Evolutionary conservation across 306 rosid species (phyloP), one percentile per base, ranked within the genome.

Genomic region (Malus sylvestris): DNA sequence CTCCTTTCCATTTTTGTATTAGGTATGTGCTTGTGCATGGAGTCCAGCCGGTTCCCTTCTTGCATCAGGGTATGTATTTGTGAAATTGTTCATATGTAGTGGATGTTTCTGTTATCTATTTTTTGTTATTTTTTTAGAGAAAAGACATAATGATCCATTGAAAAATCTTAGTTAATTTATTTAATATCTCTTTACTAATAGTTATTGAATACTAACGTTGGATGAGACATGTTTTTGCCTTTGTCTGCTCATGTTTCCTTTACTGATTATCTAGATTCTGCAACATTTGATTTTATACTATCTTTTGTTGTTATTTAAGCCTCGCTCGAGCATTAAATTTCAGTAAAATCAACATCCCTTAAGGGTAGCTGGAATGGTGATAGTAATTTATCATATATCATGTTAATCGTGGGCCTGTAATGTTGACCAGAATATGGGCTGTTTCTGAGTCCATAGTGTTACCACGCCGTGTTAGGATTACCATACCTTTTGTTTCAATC

Each of bases 11-110:
- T 72, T 82, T 82, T 78, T 73, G 73, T 70, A 20, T 85, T 78
- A 95, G 99, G 99, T 95, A 49, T 95, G 96, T 83, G 91, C 97
- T 82, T 92, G 99, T 83, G 97, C 99, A 61, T 95, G 97, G 97
- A 90, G 94, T 83, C 99, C 99, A 76, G 73, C 92, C 44, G 96
- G 97, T 67, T 92, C 97, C 73, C 92, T 95, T 79, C 93, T 95
- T 79, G 99, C 97, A 64, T 92, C 99, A 5, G 99, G 99, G 99
- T 95, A 70, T 53, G 91, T 77, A 52, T n/a, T 58, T 61, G 49
- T 67, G 68, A 55, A 58, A 44, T 58, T 40, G 51, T 35, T 69
- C 7, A 30, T 62, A 42, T 45, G 8, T 55, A 23, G 55, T 22
- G 27, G 32, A n/a, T 15, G 8, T 25, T 18, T 73, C 9, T 67